Conservation (phyloP, 176 grass and related monocot genomes). For the Elaeis guineensis region DNA sequence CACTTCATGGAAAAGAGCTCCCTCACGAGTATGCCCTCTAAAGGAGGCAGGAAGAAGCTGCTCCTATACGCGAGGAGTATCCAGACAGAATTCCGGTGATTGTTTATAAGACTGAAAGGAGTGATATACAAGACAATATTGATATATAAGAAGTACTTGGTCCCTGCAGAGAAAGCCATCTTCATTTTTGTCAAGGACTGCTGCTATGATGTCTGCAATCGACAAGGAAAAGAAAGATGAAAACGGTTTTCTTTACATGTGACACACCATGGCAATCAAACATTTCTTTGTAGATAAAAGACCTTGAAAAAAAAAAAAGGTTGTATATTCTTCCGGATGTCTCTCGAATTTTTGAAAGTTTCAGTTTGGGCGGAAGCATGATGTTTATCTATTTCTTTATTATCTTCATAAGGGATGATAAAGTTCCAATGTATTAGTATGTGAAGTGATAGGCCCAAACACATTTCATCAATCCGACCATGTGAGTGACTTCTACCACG, state of each 20-base stretch:
- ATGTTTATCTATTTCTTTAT: too few species aligned
- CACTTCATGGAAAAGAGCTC: too few species aligned
- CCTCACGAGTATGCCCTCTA: neutral
- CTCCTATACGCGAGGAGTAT: constrained; percentile 74
- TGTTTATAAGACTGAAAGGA: constrained; percentile 79
- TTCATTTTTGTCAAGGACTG: constrained; percentile 87
- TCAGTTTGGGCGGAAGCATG: too few species aligned
- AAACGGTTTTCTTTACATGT: constrained; percentile 94
- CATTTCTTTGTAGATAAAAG: neutral
- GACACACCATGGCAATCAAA: constrained; percentile 47
- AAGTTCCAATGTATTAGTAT: too few species aligned
- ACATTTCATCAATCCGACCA: too few species aligned
- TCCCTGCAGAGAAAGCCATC: constrained; percentile 86
- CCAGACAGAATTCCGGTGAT: constrained; percentile 88
- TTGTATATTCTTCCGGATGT: too few species aligned
- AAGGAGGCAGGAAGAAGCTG: constrained; percentile 67
- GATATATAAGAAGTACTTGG: constrained; percentile 72
- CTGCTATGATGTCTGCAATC: constrained; percentile 77
- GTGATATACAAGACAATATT: too few species aligned
- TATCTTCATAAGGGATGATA: too few species aligned
- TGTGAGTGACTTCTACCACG: too few species aligned
- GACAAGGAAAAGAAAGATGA: constrained; percentile 83
- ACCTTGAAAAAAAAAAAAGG: too few species aligned
- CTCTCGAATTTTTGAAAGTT: too few species aligned
- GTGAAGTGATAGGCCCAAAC: too few species aligned